Evolutionary conservation across 2,329 filamentous ascomycete species (phyloP), one percentile per base, ranked within the genome.

Genomic region (Ophiostoma ulmi): DNA sequence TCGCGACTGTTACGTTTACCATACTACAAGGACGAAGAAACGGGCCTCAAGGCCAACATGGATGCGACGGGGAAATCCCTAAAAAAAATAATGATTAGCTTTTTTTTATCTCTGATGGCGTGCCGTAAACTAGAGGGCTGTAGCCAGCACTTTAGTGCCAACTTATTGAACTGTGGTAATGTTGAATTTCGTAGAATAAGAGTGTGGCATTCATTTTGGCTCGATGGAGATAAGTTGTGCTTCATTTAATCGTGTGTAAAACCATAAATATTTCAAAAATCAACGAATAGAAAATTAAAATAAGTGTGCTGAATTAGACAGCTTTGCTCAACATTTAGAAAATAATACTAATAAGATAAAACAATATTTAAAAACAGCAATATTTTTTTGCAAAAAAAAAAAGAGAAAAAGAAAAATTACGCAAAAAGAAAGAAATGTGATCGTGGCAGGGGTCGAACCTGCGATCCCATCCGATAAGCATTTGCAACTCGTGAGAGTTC

Each of bases 391-490:
- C 26, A 10, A 67, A 70, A 66, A 11, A 38, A 39, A 36, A 70
- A 48, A 68, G 31, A 44, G 26, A 58, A 67, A 61, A 39, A 48
- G 31, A 64, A 68, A 72, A n/a, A n/a, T n/a, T n/a, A 38, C n/a
- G 69, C 44, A 58, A 67, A 61, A 39, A 48, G 31, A 64, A 68
- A 72, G 44, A n/a, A 64, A 52, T 61, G 38, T 75, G 75, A 75
- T 73, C 75, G 74, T 75, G 73, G 75, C 75, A 75, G 75, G 75
- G 75, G 70, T 75, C 75, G 75, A 75, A 75, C 75, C 75, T 75
- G 75, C 75, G 75, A 75, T 75, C 73, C 73, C 72, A 72, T 74
- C 74, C 75, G 75, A 73, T 73, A 72, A 74, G 61, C 67, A 55
- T 26, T 48, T 6, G 36, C 7, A 44, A 17, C 38, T 31, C 20